Evolutionary conservation across 1,139 yeast genomes (phyloP), one percentile per base, ranked within the genome.

Genomic region (Pneumocystis sp.): DNA sequence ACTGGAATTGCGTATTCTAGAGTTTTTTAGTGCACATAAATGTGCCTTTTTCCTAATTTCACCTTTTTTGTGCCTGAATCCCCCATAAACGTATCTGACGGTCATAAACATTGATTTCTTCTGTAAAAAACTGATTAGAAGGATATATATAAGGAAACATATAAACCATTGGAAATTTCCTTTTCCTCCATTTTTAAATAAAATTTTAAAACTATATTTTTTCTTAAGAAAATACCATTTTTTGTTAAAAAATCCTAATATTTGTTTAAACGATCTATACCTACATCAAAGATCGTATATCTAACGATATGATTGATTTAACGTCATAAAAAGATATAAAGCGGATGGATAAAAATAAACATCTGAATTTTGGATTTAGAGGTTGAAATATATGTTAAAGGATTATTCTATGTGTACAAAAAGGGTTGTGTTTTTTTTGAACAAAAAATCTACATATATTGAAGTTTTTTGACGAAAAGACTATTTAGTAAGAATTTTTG

Each of bases 71-170:
- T 19, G 97, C 96, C 39, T 88, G 95, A 76, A 93, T 80, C 15
- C 98, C 98, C 99, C 99, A 93, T 56, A 93, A 80, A 70, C 99
- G 78, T 71, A 93, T 91, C 75, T 93, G 99, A 67, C 99, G 82
- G 75, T 93, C 99, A 74, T 93, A 93, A 39, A 91, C 79, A 1
- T 96, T 96, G 66, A 91, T 85, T 74, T 91, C 97, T 72, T 90
- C 97, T 77, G 34, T 25, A 50, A 50, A 50, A 50, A 3, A 15
- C 2, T 7, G 17, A 21, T 12, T 50, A 25, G n/a, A 25, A 25
- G 25, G 5, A 25, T 44, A 21, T 44, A 44, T 19, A 21, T 8
- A 50, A 25, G 25, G 4, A 12, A 15, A 21, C 8, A 6, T 31
- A 31, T 31, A 25, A 25, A 7, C 21, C 57, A 34, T 19, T 50